Conservation (phyloP, 495 filamentous ascomycete genomes). For the Delitschia confertaspora region DNA sequence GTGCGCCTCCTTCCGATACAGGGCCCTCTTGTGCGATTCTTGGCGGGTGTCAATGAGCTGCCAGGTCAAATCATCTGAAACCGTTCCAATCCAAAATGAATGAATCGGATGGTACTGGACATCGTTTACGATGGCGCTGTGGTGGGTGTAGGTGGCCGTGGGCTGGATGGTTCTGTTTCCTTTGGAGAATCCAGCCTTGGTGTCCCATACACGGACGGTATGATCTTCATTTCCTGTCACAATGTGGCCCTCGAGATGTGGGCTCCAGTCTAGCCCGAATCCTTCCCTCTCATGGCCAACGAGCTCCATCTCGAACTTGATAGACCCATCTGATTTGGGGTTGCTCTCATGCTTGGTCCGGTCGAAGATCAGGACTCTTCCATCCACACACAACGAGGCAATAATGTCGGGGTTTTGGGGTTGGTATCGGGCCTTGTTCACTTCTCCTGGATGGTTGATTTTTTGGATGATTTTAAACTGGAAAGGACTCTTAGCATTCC, state of each 20-base stretch:
- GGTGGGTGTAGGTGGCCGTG: slow-evolving; percentile 70
- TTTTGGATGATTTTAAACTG: slow-evolving; percentile 87
- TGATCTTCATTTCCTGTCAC: slow-evolving; percentile 84
- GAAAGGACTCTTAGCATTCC: slow-evolving; percentile 57
- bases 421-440: slow-evolving; percentile 97
- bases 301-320: slow-evolving; percentile 74
- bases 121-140: slow-evolving; percentile 87
- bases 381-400: slow-evolving; percentile 84
- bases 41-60: slow-evolving; percentile 81
- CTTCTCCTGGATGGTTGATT: slow-evolving; percentile 92
- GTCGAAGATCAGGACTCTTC: slow-evolving; percentile 85
- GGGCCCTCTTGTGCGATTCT: slow-evolving; percentile 51
- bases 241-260: slow-evolving; percentile 70
- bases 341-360: slow-evolving; percentile 80
- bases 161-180: slow-evolving; percentile 63
- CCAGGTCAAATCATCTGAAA: slow-evolving; percentile 89
- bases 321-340: slow-evolving; percentile 50
- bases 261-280: slow-evolving; percentile 92
- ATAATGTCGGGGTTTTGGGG: slow-evolving; percentile 97
- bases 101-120: slow-evolving; percentile 88
- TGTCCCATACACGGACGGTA: slow-evolving; percentile 86
- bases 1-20: slow-evolving; percentile 55
- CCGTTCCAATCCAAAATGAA: slow-evolving; percentile 73
- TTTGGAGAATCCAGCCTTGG: slow-evolving; percentile 55
- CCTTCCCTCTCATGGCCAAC: slow-evolving; percentile 82